Base-by-base conservation (phyloP, 1,284 basidiomycete genomes). In the Ceratobasidium sp. region DNA sequence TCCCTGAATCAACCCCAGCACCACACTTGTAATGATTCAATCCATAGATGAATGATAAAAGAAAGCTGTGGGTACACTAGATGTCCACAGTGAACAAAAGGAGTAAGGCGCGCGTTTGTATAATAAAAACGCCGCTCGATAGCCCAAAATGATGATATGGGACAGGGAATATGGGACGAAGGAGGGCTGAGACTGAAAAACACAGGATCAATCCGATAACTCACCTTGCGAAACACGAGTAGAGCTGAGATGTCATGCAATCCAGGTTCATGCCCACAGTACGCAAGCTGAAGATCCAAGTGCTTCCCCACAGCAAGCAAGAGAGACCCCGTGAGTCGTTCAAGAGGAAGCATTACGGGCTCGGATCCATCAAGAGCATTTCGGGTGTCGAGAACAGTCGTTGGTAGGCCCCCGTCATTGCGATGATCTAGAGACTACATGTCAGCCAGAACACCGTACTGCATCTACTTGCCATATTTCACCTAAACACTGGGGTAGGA, bases 151-250 rank as follows among this genome's bases (percentile, higher is more conserved):
- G 66, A 57, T 69, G 41, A 69, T 58, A 41, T 44, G 41, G 66
- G 52, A 55, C 23, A 58, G 66, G 47, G 43, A 57, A 58, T n/a
- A 30, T 43, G 66, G 66, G 16, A 46, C 52, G 30, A 57, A 43
- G 64, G 43, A 30, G 28, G 26, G 50, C 52, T 54, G 54, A 43
- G 52, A 41, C 43, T 41, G 35, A 63, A 63, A 69, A 69, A 69
- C 57, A 54, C 23, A 28, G 47, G 63, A 67, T 66, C 59, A 75
- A 73, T 66, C 61, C 23, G 55, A 57, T 55, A 23, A 80, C 82
- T 73, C 77, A 92, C 92, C 83, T 91, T 87, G 78, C 91, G 86
- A 81, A 88, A 93, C 9, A 90, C 84, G 77, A 93, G 85, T 14
- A 93, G 81, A 11, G 92, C 75, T 72, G 82, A 85, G 14, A 93